A percentile compares a stretch with the other conserved stretches of the same genome.
These are phyloP conservation scores for Lachancea cidri DNA, from an alignment of 805 yeast species.

Conservation along the genomic window DNA sequence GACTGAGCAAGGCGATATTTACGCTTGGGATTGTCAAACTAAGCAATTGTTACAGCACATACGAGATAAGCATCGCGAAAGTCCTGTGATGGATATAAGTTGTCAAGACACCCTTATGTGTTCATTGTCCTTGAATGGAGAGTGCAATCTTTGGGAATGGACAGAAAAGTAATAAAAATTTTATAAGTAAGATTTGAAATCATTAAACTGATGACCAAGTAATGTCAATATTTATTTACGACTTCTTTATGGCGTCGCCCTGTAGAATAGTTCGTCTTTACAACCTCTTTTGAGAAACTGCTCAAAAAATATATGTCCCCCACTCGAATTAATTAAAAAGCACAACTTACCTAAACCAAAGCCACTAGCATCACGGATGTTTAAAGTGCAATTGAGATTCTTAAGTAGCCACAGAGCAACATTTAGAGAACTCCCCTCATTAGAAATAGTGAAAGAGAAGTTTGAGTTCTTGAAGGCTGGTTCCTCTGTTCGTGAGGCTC, in stretches of 20 bases:
- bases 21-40: conserved; percentile 24
- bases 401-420: conserved; percentile 9
- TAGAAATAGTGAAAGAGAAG: conserved; percentile 11
- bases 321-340: not conserved
- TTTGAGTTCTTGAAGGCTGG: conserved; percentile 15
- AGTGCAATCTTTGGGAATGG: conserved; percentile 28
- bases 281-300: no score
- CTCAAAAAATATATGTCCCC: not conserved
- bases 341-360: not conserved
- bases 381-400: conserved; percentile 1
- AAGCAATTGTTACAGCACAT: conserved; percentile 18
- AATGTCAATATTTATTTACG: not conserved
- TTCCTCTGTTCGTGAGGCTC: conserved; percentile 10
- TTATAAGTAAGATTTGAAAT: no score
- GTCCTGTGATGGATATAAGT: conserved; percentile 25
- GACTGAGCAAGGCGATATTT: conserved; percentile 24
- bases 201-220: not conserved
- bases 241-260: no score
- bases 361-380: conserved; percentile 2
- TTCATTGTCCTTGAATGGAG: conserved; percentile 25
- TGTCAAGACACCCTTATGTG: conserved; percentile 18
- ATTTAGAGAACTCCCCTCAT: conserved; percentile 12
- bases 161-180: not conserved
- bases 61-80: conserved; percentile 12
- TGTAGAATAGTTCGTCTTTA: no score